Percentiles rank a stretch among this genome's conserved stretches.
phyloP scores from a whole-genome alignment of 2,329 filamentous ascomycete genomes.

The Botrytis galanthina region DNA sequence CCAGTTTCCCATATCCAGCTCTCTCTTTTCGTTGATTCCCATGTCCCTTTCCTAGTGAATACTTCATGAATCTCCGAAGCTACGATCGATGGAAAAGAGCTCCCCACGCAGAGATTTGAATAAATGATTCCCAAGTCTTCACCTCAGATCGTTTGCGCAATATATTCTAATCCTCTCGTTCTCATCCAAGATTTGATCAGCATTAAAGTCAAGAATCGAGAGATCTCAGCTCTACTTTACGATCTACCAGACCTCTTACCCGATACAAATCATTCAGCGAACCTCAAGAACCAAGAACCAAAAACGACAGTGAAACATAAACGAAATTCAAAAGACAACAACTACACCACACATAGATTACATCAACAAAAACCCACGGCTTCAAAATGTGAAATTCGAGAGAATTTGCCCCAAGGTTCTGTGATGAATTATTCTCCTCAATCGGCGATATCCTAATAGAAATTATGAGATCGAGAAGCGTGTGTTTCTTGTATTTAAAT shows the following conservation, averaged over 20 bases:
- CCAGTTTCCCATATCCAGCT: background rate
- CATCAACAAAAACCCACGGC: background rate
- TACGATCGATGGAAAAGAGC: background rate
- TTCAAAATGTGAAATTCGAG: background rate
- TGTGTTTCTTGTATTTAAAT: background rate
- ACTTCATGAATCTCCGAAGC: rapidly evolving
- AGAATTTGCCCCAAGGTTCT: background rate
- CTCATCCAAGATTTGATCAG: background rate
- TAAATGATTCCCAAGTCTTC: background rate
- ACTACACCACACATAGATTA: background rate
- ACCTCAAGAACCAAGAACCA: background rate
- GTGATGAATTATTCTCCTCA: background rate
- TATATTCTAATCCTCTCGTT: background rate
- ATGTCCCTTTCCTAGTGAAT: background rate
- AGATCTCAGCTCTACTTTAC: too few species aligned
- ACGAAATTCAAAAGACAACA: background rate
- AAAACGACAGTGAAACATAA: background rate
- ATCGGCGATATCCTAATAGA: background rate
- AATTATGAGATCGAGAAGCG: background rate
- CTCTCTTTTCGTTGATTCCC: background rate
- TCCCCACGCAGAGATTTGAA: too few species aligned
- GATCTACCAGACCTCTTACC: background rate
- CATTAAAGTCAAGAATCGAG: too few species aligned
- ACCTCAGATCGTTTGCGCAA: background rate
- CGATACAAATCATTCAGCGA: background rate